Percentiles rank a stretch among this genome's conserved stretches.
Conservation (phyloP, 306 rosid species). For the Purshia tridentata region DNA sequence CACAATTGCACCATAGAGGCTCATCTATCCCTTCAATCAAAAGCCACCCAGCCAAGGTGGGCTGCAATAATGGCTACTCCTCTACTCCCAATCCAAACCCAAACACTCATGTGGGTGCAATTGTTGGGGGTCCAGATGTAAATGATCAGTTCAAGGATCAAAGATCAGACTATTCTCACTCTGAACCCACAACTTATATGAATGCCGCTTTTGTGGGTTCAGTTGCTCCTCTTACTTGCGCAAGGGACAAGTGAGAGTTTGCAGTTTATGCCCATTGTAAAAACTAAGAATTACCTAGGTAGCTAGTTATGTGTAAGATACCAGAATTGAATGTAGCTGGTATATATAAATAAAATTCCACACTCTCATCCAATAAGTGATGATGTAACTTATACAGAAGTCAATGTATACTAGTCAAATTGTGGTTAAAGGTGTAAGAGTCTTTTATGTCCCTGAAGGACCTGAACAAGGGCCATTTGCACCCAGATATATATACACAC, state of each 20-base stretch:
- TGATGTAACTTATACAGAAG: too few relatives aligned
- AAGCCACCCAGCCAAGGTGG: slow-evolving; percentile 48
- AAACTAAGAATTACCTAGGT: neutral
- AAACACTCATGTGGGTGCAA: slow-evolving; percentile 66
- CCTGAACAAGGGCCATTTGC: too few relatives aligned
- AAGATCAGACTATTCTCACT: slow-evolving; percentile 73
- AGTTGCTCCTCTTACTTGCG: slow-evolving; percentile 52
- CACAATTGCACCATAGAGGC: slow-evolving; percentile 75
- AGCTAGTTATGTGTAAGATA: neutral
- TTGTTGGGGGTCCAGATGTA: slow-evolving; percentile 77
- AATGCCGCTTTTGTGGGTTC: slow-evolving; percentile 85
- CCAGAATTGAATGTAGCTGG: neutral
- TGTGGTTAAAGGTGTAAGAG: too few relatives aligned
- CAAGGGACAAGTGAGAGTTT: neutral
- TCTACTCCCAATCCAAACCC: slow-evolving; percentile 59
- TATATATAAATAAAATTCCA: too few relatives aligned
- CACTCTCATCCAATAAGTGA: too few relatives aligned
- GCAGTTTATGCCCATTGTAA: neutral
- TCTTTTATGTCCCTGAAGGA: too few relatives aligned
- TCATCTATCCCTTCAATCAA: slow-evolving; percentile 72
- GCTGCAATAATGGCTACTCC: slow-evolving; percentile 61
- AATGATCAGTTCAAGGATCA: slow-evolving; percentile 60
- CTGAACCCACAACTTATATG: slow-evolving; percentile 72
- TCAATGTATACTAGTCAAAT: too few relatives aligned
- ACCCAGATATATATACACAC: too few relatives aligned